Base-by-base conservation (phyloP, 108 stramenopile species). In the Skeletonema marinoi region DNA sequence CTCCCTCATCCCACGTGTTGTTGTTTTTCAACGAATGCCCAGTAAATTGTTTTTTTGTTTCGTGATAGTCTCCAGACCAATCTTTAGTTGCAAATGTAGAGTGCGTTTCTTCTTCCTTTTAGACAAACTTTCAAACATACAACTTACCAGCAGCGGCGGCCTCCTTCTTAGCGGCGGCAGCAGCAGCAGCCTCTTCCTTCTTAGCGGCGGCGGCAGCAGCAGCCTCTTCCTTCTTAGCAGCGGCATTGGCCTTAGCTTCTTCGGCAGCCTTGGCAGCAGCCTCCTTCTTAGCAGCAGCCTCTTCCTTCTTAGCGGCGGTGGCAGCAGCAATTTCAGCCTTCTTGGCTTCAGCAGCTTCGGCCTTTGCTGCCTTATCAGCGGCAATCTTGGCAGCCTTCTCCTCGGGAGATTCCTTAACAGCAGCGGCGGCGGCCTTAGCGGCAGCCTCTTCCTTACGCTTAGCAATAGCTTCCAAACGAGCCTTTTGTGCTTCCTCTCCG, bases 371-470 rank as follows among this genome's bases (percentile, higher is more conserved):
- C 60, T 76, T 81, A 62, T 69, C 64, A 50, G 73, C 74, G 35
- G 83, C 77, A 6, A 65, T 74, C 21, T 73, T 80, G 16, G 75
- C 81, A 30, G 83, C 83, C 71, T 76, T 65, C 67, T 77, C 74
- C 78, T 82, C 77, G 42, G 80, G 80, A 38, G 82, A 74, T 41
- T 76, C 68, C 66, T 76, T 68, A 4, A 73, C 51, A 13, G 64
- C 73, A 13, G 66, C 73, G 11, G 72, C 73, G 35, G 71, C 70
- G 10, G 46, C 70, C 10, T 25, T 59, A 6, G 64, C 73, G 66
- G 73, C 76, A 13, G 5, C 12, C 32, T 77, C 61, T 63, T 73
- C 63, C 36, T 41, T 42, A 33, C 38, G 33, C 69, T 67, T 75
- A 33, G 58, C 82, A 25, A 73, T 70, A 54, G 78, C 73, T 46